A percentile compares a stretch with the other conserved stretches of the same genome.
Evolutionary conservation across 2,329 filamentous ascomycete species (phyloP).

Genomic region (Fusarium palustre): DNA sequence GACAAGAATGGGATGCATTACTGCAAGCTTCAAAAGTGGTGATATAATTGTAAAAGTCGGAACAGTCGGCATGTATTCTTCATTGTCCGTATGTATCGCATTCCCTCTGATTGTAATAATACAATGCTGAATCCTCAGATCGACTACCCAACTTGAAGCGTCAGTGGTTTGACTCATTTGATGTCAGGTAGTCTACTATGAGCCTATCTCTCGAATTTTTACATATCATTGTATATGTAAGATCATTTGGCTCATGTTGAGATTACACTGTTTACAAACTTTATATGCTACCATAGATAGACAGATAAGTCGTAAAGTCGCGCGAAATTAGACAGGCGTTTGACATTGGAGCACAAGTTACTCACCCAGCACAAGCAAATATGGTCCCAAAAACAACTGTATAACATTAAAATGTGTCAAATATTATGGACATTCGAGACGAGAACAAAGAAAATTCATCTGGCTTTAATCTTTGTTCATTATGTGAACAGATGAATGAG

Average conservation of each 20-base stretch:
- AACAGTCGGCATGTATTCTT: neutral
- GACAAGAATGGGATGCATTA: neutral
- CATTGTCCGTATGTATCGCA: neutral
- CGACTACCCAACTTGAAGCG: neutral
- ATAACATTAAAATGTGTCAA: neutral
- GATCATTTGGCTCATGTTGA: neutral
- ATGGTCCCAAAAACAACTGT: neutral
- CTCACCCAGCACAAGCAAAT: neutral
- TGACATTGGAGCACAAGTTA: too few relatives aligned
- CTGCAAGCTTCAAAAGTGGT: neutral
- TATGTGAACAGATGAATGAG: neutral
- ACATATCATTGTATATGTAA: neutral
- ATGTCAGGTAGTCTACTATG: neutral
- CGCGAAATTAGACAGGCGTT: neutral
- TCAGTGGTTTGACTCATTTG: neutral
- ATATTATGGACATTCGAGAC: neutral
- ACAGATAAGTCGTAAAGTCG: constrained; percentile 10
- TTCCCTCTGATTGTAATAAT: neutral
- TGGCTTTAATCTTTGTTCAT: neutral
- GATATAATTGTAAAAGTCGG: neutral
- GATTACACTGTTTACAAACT: constrained; percentile 4
- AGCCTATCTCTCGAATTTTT: neutral
- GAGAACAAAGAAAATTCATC: neutral
- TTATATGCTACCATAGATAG: too few relatives aligned
- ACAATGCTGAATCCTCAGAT: neutral